Base-by-base conservation (phyloP, 2,329 filamentous ascomycete species). In the Rhynchosporium agropyri region DNA sequence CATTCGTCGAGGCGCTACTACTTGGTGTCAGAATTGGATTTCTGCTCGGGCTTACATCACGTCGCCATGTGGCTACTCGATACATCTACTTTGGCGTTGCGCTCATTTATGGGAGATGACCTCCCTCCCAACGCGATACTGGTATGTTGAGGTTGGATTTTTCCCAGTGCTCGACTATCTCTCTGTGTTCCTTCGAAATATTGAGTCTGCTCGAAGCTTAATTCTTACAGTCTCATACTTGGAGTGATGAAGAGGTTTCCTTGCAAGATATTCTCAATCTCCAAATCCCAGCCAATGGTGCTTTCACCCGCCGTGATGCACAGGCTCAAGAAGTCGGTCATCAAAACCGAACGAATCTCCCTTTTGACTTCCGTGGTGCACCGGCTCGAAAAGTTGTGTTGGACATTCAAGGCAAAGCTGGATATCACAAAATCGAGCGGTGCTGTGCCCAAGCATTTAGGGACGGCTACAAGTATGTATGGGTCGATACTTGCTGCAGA, bases 41-140 rank as follows among this genome's bases (percentile, higher is more conserved):
- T 5, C 33, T 36, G 33, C 33, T 10, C 33, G 33, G 9, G 33
- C 33, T 36, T 31, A 45, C 26, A 45, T 43, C 53, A 43, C n/a
- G 15, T 42, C 29, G 58, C 29, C 49, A 64, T 65, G 65, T 33
- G 61, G 26, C 63, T 68, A 15, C 40, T 68, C 20, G 65, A 67
- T 43, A 50, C 58, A 28, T 54, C 38, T 8, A 68, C 43, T 7
- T 53, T 64, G 1, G 48, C 45, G 29, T 49, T 67, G 6, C 26
- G 63, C 54, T 58, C 60, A 38, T 68, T 68, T 55, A 50, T 46
- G n/a, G 51, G 51, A 15, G 54, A 67, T 8, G 26, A 43, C 9
- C 61, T 68, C n/a, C 72, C 73, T 1, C 62, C 62, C 0, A 76
- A 75, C 59, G 72, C 71, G 3, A 75, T 76, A 4, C 64, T 76